Base-by-base conservation (phyloP, 768 basidiomycete species). In the Clathrus columnatus region DNA sequence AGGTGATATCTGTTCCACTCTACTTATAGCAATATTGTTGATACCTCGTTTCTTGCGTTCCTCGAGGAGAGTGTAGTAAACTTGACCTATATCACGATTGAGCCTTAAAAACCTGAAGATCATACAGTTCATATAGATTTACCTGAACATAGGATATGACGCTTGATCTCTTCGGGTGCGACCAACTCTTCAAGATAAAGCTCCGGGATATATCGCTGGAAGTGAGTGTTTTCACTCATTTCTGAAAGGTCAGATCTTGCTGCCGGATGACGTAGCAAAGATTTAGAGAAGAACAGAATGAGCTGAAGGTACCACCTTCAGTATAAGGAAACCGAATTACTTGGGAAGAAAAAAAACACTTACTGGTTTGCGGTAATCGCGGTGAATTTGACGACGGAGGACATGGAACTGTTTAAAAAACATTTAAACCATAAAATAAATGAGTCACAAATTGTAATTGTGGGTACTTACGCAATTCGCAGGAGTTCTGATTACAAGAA, bases 321-420 rank as follows among this genome's bases (percentile, higher is more conserved):
- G 18, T 7, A 56, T 42, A 28, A 23, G 43, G 50, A 24, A 30
- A 4, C 7, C 20, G n/a, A 10, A 21, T 20, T 29, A 16, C 20
- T 21, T 7, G 24, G 4, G 21, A 51, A 49, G 29, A 27, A 7
- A n/a, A 30, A n/a, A 10, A 7, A 16, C 6, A 66, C 80, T 52
- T 64, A 90, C 86, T 45, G 95, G 95, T 75, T 97, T 98, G 64
- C 95, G 85, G 87, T 92, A 98, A 68, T 97, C 96, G 62, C 96
- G 91, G 70, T 93, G 88, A 65, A 89, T 90, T 71, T 97, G 95
- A 59, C 95, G 87, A 70, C 94, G 91, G 48, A 98, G 86, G 57
- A 95, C 91, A 66, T 95, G 94, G 90, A 92, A 96, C 84, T 86
- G 61, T 45, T 60, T n/a, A n/a, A 36, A n/a, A 36, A 36, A 57